Evolutionary conservation across 495 filamentous ascomycete species (phyloP).

Genomic region (Podospora fimiseda): DNA sequence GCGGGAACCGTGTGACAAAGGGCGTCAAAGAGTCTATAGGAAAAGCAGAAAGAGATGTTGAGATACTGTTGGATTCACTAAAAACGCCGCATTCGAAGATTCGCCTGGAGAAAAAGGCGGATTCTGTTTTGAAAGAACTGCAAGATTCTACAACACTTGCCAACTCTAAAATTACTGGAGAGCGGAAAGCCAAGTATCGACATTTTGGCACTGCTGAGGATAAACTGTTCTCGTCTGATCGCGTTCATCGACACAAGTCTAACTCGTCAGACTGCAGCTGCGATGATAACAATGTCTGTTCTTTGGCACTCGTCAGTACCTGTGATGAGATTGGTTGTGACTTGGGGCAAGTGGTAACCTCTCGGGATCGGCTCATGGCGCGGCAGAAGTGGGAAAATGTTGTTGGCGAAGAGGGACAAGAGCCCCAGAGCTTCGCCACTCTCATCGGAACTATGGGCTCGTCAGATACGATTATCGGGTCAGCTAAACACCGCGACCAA

Average conservation of each 20-base stretch:
- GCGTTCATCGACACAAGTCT: conserved; percentile 28
- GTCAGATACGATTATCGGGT: conserved; percentile 25
- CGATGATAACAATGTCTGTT: conserved; percentile 8
- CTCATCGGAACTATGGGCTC: conserved; percentile 21
- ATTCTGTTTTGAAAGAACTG: conserved; percentile 11
- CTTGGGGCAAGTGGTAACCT: conserved; percentile 7
- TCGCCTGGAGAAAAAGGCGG: conserved; percentile 13
- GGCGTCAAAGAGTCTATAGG: no score
- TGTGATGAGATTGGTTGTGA: conserved; percentile 16
- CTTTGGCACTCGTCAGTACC: background rate
- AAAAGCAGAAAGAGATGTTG: conserved; percentile 27
- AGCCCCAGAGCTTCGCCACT: conserved; percentile 10
- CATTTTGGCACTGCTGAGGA: conserved; percentile 24
- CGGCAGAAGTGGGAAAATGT: no score
- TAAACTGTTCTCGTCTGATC: conserved; percentile 21
- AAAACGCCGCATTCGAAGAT: conserved; percentile 4
- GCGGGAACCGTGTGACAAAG: no score
- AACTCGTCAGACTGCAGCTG: background rate
- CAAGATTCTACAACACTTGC: no score
- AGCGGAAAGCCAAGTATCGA: conserved; percentile 7
- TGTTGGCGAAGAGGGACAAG: background rate
- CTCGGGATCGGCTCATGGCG: conserved; percentile 7
- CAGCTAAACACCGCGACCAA: conserved; percentile 19
- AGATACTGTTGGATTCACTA: conserved; percentile 20
- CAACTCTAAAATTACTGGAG: no score